These are phyloP conservation scores for Sutorius australiensis DNA, from an alignment of 768 basidiomycete species.

Conservation along the genomic window DNA sequence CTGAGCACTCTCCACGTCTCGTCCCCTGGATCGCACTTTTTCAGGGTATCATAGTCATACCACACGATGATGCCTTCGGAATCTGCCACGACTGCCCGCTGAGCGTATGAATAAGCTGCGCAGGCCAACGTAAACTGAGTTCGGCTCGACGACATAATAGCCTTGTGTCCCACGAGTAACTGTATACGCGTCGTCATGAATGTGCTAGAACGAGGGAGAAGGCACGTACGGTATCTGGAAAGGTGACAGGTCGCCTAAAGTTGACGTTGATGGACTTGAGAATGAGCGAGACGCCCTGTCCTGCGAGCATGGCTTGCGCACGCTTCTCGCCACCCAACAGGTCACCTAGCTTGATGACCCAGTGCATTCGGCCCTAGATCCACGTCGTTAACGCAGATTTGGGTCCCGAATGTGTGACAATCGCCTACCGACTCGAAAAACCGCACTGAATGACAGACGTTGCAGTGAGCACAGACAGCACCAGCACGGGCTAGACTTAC, in stretches of 20 bases:
- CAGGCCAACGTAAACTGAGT: constrained; percentile 50
- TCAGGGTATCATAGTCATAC: constrained; percentile 71
- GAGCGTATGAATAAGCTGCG: constrained; percentile 61
- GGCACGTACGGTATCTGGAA: constrained; percentile 64
- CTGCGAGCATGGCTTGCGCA: constrained; percentile 56
- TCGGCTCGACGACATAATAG: constrained; percentile 35
- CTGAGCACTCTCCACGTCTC: constrained; percentile 36
- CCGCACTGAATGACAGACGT: constrained; percentile 41
- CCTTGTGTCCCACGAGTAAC: constrained; percentile 64
- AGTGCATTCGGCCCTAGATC: constrained; percentile 60
- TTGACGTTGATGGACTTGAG: constrained; percentile 66
- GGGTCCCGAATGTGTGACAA: not conserved
- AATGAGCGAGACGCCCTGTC: constrained; percentile 66
- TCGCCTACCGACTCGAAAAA: constrained; percentile 64
- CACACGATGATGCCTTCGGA: constrained; percentile 66
- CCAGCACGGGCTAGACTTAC: constrained; percentile 34
- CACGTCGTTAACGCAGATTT: not conserved
- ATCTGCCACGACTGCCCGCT: constrained; percentile 59
- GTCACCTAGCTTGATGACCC: constrained; percentile 56
- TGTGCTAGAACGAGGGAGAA: not conserved
- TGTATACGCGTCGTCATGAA: constrained; percentile 20
- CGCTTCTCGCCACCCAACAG: constrained; percentile 56
- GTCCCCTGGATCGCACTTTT: constrained; percentile 61
- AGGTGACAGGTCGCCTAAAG: constrained; percentile 69
- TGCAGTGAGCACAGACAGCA: not conserved